phyloP scores from a whole-genome alignment of 2,329 filamentous ascomycete species.

The Colletotrichum navitas region DNA sequence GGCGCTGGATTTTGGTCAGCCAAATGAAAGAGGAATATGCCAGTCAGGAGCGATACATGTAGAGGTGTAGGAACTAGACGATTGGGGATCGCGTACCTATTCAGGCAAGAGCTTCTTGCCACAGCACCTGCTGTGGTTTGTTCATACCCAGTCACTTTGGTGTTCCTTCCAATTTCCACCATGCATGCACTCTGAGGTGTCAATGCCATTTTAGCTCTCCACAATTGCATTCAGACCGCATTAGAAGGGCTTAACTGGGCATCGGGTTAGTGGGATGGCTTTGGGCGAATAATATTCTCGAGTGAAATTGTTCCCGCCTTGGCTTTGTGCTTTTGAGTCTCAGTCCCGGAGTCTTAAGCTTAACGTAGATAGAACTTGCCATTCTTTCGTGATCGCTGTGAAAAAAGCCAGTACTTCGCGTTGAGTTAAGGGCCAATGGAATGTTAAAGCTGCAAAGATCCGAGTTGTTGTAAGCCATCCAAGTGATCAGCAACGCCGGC shows the following conservation, averaged over 20 bases:
- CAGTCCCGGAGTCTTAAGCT: no score
- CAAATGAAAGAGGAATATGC: neutral
- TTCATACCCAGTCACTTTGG: neutral
- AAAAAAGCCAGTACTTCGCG: neutral
- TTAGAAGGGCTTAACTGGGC: no score
- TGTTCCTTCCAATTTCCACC: neutral
- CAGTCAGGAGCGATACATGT: no score
- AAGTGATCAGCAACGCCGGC: neutral
- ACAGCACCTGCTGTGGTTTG: neutral
- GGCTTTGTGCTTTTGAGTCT: neutral
- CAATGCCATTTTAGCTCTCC: no score
- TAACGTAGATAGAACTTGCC: neutral
- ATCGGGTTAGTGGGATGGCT: neutral
- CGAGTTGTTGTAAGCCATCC: neutral
- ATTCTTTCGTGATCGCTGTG: neutral
- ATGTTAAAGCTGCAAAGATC: neutral
- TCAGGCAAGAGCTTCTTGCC: neutral
- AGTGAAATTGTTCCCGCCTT: neutral
- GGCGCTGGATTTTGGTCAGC: no score
- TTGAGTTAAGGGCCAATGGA: neutral
- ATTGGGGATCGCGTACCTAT: neutral
- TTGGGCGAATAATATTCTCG: neutral
- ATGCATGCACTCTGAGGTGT: neutral
- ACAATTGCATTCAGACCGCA: neutral
- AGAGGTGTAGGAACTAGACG: neutral